These are phyloP conservation scores for Cylindrodendrum hubeiense DNA, from an alignment of 2,329 filamentous ascomycete species.

Conservation along the genomic window DNA sequence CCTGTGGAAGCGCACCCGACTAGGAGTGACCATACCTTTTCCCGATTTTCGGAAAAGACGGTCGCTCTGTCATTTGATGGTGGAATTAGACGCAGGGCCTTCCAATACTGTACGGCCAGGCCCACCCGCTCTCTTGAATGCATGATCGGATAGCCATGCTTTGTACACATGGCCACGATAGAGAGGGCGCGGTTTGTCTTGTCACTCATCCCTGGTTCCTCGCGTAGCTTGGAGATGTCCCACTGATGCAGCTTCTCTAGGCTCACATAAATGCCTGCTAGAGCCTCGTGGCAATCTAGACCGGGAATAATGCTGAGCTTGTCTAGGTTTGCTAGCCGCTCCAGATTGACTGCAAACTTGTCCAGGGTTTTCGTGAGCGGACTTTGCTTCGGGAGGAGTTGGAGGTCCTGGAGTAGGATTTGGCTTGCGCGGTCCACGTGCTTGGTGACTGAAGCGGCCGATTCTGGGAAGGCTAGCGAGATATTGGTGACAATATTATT, in stretches of 20 bases:
- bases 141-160: constrained; percentile 78
- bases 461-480: constrained; percentile 72
- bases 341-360: constrained; percentile 78
- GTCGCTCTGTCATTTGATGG: constrained; percentile 52
- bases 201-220: constrained; percentile 58
- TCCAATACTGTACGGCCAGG: constrained; percentile 83
- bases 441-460: constrained; percentile 68
- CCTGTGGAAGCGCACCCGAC: constrained; percentile 72
- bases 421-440: constrained; percentile 72
- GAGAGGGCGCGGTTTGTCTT: constrained; percentile 64
- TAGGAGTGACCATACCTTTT: constrained; percentile 74
- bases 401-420: constrained; percentile 75
- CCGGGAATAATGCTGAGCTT: constrained; percentile 76
- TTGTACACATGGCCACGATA: constrained; percentile 74
- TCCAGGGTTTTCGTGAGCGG: constrained; percentile 79
- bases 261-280: constrained; percentile 79
- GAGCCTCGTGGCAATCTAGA: constrained; percentile 82
- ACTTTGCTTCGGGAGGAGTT: constrained; percentile 69
- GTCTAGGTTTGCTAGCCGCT: constrained; percentile 76
- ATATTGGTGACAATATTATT: constrained; percentile 74
- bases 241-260: constrained; percentile 77
- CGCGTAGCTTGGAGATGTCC: constrained; percentile 71
- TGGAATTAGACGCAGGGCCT: constrained; percentile 66
- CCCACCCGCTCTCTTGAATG: constrained; percentile 77
- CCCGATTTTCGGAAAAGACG: constrained; percentile 53